Evolutionary conservation across 2,329 filamentous ascomycete genomes (phyloP).

Genomic region (Juglanconis sp.): DNA sequence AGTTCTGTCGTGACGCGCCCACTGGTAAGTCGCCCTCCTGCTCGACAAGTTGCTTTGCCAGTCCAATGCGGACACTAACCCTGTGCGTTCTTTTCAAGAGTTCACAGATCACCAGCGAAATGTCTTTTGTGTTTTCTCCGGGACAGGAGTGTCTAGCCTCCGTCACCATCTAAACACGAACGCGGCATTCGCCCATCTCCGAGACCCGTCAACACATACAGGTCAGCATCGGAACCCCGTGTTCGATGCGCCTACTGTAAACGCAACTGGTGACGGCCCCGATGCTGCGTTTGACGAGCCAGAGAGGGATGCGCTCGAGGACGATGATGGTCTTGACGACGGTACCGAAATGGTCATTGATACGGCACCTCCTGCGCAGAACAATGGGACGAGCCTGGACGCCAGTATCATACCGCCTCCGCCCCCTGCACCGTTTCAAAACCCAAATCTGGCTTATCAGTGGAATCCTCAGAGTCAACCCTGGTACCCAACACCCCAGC

Average conservation of each 20-base stretch:
- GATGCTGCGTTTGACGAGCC: constrained; percentile 38
- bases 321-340: constrained; percentile 28
- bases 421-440: background rate
- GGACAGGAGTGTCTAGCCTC: constrained; percentile 73
- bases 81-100: constrained; percentile 47
- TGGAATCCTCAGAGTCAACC: constrained; percentile 12
- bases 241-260: constrained; percentile 9
- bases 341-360: constrained; percentile 29
- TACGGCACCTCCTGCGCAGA: constrained; percentile 17
- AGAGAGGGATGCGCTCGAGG: constrained; percentile 30
- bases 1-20: constrained; percentile 84
- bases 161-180: constrained; percentile 71
- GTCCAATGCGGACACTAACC: background rate
- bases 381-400: constrained; percentile 9
- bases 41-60: background rate
- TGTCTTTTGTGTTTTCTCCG: constrained; percentile 97
- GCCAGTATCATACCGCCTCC: constrained; percentile 16
- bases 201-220: constrained; percentile 27
- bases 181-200: constrained; percentile 43
- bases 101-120: constrained; percentile 94
- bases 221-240: constrained; percentile 13
- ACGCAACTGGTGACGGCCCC: constrained; percentile 15
- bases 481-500: constrained; percentile 5
- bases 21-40: constrained; percentile 48
- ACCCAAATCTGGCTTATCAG: background rate